These are phyloP conservation scores for Cordyceps javanica DNA, from an alignment of 2,329 filamentous ascomycete species.

Conservation along the genomic window DNA sequence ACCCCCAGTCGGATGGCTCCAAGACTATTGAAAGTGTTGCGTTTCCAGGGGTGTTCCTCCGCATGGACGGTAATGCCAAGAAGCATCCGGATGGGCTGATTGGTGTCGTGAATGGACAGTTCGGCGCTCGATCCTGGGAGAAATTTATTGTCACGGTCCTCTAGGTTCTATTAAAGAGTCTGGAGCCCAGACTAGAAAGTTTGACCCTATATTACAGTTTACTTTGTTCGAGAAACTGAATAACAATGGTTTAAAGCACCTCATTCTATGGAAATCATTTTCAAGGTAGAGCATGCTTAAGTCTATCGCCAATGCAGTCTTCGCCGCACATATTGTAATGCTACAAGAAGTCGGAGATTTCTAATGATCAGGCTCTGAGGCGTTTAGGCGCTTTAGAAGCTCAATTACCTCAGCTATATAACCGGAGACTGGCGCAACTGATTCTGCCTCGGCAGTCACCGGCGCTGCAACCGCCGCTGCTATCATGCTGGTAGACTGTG, in stretches of 20 bases:
- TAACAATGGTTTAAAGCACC: neutral
- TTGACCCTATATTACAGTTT: neutral
- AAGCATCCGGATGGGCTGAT: too few relatives aligned
- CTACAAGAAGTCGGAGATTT: too few relatives aligned
- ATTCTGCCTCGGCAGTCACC: too few relatives aligned
- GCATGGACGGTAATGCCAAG: neutral
- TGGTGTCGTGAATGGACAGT: neutral
- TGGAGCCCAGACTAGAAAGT: neutral
- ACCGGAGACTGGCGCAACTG: too few relatives aligned
- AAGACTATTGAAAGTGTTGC: neutral
- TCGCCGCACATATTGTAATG: neutral
- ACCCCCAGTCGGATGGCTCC: neutral
- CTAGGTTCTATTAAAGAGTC: neutral
- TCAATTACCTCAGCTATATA: too few relatives aligned
- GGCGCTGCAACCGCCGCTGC: too few relatives aligned
- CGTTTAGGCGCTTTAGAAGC: too few relatives aligned
- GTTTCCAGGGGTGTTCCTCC: neutral
- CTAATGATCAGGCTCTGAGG: too few relatives aligned
- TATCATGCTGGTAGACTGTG: too few relatives aligned
- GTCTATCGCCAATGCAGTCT: neutral
- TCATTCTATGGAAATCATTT: neutral
- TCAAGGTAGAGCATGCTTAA: neutral
- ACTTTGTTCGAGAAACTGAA: neutral
- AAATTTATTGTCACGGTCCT: neutral
- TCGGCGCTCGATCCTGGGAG: neutral